Evolutionary conservation across 805 yeast species (phyloP).

Genomic region (Yamadazyma ubonensis): DNA sequence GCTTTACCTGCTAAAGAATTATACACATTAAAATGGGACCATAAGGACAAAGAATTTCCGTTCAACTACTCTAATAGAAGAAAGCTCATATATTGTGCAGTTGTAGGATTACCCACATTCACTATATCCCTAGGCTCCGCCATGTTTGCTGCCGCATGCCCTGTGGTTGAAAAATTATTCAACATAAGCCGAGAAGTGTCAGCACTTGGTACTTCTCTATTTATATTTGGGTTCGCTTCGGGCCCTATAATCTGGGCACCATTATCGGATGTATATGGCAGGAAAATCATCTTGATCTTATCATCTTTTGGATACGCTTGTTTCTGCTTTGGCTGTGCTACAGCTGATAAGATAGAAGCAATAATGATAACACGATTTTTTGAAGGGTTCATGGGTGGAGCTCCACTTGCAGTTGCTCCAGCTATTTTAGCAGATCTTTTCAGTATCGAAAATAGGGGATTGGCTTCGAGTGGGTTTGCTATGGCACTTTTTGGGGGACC

Average conservation of each 20-base stretch:
- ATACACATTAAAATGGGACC: not conserved
- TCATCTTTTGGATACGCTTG: conserved; percentile 40
- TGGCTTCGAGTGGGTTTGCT: conserved; percentile 70
- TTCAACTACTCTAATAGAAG: conserved; percentile 63
- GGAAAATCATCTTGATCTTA: conserved; percentile 42
- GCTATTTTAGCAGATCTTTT: conserved; percentile 85
- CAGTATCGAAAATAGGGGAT: conserved; percentile 64
- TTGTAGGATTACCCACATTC: conserved; percentile 34
- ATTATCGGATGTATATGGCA: conserved; percentile 29
- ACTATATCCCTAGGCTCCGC: conserved; percentile 76
- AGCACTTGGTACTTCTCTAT: conserved; percentile 71
- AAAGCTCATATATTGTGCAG: conserved; percentile 24
- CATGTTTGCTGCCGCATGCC: conserved; percentile 66
- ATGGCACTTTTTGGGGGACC: conserved; percentile 80
- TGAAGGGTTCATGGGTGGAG: conserved; percentile 79
- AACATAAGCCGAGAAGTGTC: conserved; percentile 65
- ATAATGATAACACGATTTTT: conserved; percentile 75
- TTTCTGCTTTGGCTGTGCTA: conserved; percentile 63
- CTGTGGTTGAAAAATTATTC: conserved; percentile 47
- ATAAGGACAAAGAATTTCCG: conserved; percentile 38
- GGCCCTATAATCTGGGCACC: conserved; percentile 85
- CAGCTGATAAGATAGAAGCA: conserved; percentile 77
- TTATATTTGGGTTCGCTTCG: conserved; percentile 89
- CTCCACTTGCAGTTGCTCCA: conserved; percentile 80
- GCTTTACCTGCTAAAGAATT: not conserved